Base-by-base conservation (phyloP, 352 stramenopile species). In the Globisporangium acanthophoron region DNA sequence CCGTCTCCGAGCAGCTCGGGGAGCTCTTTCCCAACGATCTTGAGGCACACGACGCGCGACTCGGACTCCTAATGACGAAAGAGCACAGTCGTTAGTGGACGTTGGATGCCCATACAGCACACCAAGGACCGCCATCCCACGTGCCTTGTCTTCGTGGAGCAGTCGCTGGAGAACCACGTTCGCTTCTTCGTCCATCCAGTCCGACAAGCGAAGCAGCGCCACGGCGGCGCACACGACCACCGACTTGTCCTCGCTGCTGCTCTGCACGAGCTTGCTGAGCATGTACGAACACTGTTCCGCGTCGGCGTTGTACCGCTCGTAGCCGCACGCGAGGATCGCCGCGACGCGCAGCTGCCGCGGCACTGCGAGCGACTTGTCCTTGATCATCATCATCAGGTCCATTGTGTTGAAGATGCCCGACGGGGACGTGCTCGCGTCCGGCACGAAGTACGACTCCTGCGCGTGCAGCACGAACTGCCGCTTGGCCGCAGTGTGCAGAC, bases 111-210 rank as follows among this genome's bases (percentile, higher is more conserved):
- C 18, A 9, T 29, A 20, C 9, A 48, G n/a, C 9, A 18, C 8
- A 15, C 16, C 41, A 13, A 21, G 3, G 24, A 4, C 41, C 11
- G 16, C 41, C 6, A 3, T n/a, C 18, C 6, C 18, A 48, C 43
- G 18, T 24, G 12, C 75, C 66, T 73, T 80, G 60, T 92, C 82
- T 60, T 95, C 84, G 52, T 95, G 85, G 12, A 95, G 67, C 3
- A 95, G 55, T 27, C 76, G 64, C 51, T 95, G 85, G 20, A 95
- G 69, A 58, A 91, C 70, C 18, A 93, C 33, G 50, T 91, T 93
- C 1, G 85, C 79, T 56, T 86, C 74, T 76, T 95, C 83, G 49
- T 95, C 75, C 79, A 93, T 95, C 83, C 83, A 95, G 44, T 95
- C 79, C 0, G 81, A 90, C 8, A 90, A 44, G 4, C 80, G 74